A percentile compares a stretch with the other conserved stretches of the same genome.
phyloP scores from a whole-genome alignment of 306 rosid genomes.

The Castanea sativa region DNA sequence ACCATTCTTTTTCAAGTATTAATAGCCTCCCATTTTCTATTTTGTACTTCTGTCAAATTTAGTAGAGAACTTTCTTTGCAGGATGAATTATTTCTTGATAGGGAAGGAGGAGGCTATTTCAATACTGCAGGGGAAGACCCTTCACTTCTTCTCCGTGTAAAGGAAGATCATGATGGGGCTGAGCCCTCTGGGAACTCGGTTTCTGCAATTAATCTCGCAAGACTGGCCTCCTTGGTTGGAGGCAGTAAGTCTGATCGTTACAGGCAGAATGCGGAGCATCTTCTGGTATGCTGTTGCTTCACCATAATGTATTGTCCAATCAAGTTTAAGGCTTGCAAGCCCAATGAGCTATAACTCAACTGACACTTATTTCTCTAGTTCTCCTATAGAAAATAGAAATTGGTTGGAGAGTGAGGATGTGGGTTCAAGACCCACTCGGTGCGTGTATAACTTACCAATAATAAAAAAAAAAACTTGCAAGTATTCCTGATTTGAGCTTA shows the following conservation, averaged over 20 bases:
- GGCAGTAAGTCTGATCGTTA: conserved; percentile 62
- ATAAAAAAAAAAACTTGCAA: not conserved
- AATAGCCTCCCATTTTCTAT: not conserved
- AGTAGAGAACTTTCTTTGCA: conserved; percentile 29
- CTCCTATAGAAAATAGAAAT: no score
- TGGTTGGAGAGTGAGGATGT: no score
- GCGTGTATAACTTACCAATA: no score
- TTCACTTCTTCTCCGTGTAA: conserved; percentile 80
- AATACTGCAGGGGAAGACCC: conserved; percentile 89
- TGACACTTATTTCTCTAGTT: no score
- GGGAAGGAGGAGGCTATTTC: conserved; percentile 85
- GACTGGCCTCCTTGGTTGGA: conserved; percentile 71
- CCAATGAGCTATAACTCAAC: no score
- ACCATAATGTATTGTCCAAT: not conserved
- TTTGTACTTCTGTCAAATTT: conserved; percentile 14
- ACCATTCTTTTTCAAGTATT: not conserved
- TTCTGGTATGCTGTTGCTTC: conserved; percentile 51
- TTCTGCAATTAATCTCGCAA: conserved; percentile 70
- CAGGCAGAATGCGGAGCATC: conserved; percentile 74
- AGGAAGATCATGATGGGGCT: conserved; percentile 96
- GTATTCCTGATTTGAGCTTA: not conserved
- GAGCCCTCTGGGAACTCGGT: conserved; percentile 96
- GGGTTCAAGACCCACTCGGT: no score
- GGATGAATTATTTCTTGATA: conserved; percentile 92
- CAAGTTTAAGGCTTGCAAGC: not conserved